Percentiles rank a stretch among this genome's conserved stretches.
These are phyloP conservation scores for Juncus effusus DNA, from an alignment of 176 grass and related monocot genomes.

Conservation along the genomic window DNA sequence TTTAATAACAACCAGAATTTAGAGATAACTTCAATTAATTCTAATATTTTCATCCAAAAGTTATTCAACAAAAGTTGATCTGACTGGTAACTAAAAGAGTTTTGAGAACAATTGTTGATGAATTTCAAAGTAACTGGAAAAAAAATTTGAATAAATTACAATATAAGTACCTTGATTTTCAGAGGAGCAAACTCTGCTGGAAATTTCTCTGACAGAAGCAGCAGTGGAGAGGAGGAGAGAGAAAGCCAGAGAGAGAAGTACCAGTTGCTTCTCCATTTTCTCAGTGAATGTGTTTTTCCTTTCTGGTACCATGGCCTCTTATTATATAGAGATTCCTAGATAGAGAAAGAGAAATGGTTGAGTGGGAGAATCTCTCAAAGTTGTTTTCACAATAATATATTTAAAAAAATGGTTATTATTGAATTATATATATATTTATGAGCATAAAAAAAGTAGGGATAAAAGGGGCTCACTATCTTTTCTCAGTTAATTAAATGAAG, in stretches of 20 bases:
- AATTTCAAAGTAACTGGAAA: neutral
- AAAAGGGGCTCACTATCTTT: no score
- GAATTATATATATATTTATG: no score
- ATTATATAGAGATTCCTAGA: no score
- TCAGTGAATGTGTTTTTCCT: slow-evolving; percentile 7
- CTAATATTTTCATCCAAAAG: neutral
- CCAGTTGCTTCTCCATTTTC: slow-evolving; percentile 33
- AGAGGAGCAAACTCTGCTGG: slow-evolving; percentile 39
- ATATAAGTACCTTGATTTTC: slow-evolving; percentile 35
- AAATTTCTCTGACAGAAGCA: slow-evolving; percentile 28
- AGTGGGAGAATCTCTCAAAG: no score
- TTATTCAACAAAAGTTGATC: slow-evolving; percentile 1
- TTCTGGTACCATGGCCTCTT: neutral
- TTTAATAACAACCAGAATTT: no score
- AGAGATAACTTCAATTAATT: no score
- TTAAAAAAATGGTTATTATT: no score
- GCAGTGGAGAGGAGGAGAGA: slow-evolving; percentile 39
- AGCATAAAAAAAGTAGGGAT: no score
- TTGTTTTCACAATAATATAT: no score
- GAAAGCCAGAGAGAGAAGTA: slow-evolving; percentile 25
- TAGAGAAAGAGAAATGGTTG: no score
- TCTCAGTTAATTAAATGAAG: no score
- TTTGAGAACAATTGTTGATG: neutral
- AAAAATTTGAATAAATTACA: neutral
- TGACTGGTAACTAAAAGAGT: neutral